A percentile compares a stretch with the other conserved stretches of the same genome.
These are phyloP conservation scores for Ambrosiella xylebori DNA, from an alignment of 2,329 filamentous ascomycete genomes.

Conservation along the genomic window DNA sequence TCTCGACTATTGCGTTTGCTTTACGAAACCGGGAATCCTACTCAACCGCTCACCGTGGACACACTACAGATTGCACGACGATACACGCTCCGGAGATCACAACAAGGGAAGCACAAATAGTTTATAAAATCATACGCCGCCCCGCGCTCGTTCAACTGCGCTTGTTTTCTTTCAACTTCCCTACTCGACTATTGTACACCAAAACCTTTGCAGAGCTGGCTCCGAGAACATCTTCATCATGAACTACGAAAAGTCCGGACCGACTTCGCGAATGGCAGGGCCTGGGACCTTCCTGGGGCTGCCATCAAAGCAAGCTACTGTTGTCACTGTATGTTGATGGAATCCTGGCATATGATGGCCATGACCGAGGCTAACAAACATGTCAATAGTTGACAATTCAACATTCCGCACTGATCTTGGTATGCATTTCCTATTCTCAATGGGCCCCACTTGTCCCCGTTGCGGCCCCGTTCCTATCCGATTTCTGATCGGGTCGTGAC, in stretches of 20 bases:
- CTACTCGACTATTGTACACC: not conserved
- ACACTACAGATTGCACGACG: too few species aligned
- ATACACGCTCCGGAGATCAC: too few species aligned
- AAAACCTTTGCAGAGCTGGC: not conserved
- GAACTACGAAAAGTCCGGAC: slow-evolving; percentile 9
- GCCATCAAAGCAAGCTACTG: slow-evolving; percentile 10
- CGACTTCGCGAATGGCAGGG: slow-evolving; percentile 2
- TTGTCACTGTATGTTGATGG: slow-evolving; percentile 9
- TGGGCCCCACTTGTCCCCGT: not conserved
- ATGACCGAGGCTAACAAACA: not conserved
- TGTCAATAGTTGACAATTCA: slow-evolving; percentile 51
- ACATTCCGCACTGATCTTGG: slow-evolving; percentile 57
- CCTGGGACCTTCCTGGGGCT: slow-evolving; percentile 10
- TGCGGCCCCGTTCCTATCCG: not conserved
- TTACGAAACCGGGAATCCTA: not conserved
- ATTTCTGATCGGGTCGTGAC: not conserved
- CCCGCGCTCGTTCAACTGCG: too few species aligned
- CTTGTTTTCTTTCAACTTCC: too few species aligned
- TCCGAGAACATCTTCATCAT: not conserved
- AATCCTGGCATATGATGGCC: not conserved
- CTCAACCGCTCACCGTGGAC: not conserved
- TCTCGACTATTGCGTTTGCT: not conserved
- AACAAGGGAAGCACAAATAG: too few species aligned
- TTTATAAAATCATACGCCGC: too few species aligned
- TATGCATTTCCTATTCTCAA: slow-evolving; percentile 20